These are phyloP conservation scores for Angomonas ambiguus DNA, from an alignment of 208 protist genomes.

Conservation along the genomic window DNA sequence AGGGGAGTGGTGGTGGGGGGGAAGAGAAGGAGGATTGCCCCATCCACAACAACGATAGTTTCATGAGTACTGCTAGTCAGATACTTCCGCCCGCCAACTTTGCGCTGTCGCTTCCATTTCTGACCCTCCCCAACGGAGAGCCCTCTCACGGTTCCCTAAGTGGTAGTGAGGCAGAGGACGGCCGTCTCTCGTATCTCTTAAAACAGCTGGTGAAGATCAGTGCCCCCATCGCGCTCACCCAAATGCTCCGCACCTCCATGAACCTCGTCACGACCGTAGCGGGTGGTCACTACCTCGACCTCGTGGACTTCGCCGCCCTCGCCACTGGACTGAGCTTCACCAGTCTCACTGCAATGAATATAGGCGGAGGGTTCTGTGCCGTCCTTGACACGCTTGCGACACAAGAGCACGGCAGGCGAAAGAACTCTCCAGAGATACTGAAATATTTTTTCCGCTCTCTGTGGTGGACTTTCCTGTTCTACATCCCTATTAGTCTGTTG, in stretches of 20 bases:
- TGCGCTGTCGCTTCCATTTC: slow-evolving; percentile 11
- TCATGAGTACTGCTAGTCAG: too few relatives aligned
- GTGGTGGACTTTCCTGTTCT: slow-evolving; percentile 25
- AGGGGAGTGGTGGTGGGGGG: not conserved
- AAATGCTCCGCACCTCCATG: slow-evolving; percentile 25
- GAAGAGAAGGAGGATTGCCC: not conserved
- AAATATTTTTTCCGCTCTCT: slow-evolving; percentile 22
- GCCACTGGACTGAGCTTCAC: slow-evolving; percentile 29
- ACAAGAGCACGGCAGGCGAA: slow-evolving; percentile 28
- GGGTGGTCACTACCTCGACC: slow-evolving; percentile 26
- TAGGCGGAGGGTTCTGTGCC: slow-evolving; percentile 22
- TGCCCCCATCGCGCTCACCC: slow-evolving; percentile 20
- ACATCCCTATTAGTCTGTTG: slow-evolving; percentile 28
- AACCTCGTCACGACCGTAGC: slow-evolving; percentile 26
- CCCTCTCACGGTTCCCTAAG: not conserved
- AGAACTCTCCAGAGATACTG: slow-evolving; percentile 25
- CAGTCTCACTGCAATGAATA: slow-evolving; percentile 29
- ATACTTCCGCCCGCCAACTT: not conserved
- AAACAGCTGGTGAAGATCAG: slow-evolving; percentile 18
- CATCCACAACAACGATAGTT: not conserved
- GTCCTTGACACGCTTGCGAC: slow-evolving; percentile 33
- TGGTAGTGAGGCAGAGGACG: slow-evolving; percentile 13
- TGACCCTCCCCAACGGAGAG: not conserved
- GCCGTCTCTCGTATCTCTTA: slow-evolving; percentile 10
- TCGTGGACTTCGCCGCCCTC: slow-evolving; percentile 23